Conservation (phyloP, 179 eudicot genomes). For the Drosera spatulata region DNA sequence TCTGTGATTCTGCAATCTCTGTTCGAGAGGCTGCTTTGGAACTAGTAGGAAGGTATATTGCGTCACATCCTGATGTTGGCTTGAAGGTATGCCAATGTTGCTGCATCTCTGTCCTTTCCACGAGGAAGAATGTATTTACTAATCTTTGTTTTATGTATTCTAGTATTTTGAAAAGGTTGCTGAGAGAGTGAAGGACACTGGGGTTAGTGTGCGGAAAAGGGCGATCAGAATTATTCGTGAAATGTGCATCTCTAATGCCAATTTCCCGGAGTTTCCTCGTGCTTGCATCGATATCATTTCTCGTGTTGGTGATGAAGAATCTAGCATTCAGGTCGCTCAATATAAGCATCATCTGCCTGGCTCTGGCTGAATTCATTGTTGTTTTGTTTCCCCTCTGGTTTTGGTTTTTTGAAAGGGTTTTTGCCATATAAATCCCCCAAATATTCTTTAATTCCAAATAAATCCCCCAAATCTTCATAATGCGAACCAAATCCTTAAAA, state of each 20-base stretch:
- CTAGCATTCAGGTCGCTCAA: conserved; percentile 78
- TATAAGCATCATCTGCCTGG: conserved; percentile 3
- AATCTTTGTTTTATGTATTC: conserved; percentile 7
- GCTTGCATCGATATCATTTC: conserved; percentile 94
- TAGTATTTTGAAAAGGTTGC: conserved; percentile 97
- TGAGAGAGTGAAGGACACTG: conserved; percentile 91
- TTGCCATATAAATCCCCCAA: no score
- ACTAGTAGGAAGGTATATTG: conserved; percentile 96
- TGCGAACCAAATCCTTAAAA: no score
- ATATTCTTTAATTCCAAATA: no score
- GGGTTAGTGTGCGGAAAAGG: conserved; percentile 93
- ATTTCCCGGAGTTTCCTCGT: conserved; percentile 54
- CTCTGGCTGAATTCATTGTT: neutral
- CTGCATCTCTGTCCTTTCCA: neutral
- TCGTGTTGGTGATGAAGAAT: conserved; percentile 92
- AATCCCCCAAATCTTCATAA: no score
- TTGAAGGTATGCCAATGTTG: conserved; percentile 42
- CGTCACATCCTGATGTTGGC: conserved; percentile 99
- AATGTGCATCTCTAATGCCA: conserved; percentile 77
- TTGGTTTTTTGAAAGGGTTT: neutral
- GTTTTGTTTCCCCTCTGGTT: neutral
- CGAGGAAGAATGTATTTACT: conserved; percentile 4
- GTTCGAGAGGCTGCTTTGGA: conserved; percentile 98
- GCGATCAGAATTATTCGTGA: conserved; percentile 93
- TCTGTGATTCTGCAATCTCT: conserved; percentile 93